Evolutionary conservation across 129 eudicot genomes (phyloP).

Genomic region (Tanacetum coccineum): DNA sequence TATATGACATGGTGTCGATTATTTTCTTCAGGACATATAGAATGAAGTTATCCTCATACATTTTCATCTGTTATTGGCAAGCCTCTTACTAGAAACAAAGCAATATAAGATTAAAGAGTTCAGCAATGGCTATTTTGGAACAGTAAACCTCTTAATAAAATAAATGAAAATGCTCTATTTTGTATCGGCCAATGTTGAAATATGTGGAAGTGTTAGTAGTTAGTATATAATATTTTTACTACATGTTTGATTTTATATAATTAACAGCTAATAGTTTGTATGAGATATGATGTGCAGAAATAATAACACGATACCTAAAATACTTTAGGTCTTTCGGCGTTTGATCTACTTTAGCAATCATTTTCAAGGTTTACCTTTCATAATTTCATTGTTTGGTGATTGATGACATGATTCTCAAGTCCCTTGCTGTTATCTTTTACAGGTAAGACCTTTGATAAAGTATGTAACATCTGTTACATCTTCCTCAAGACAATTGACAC

Average conservation of each 20-base stretch:
- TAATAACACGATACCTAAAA: neutral
- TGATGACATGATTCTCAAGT: slow-evolving; percentile 5
- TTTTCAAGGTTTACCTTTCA: neutral
- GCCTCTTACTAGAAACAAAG: neutral
- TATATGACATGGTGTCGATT: too few species aligned
- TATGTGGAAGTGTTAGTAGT: neutral
- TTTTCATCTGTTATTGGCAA: too few species aligned
- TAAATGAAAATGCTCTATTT: neutral
- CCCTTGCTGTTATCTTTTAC: neutral
- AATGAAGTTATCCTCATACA: too few species aligned
- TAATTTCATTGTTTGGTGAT: neutral
- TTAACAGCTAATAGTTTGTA: neutral
- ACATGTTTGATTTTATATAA: neutral
- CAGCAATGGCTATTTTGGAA: neutral
- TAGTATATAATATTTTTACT: neutral
- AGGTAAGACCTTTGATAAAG: slow-evolving; percentile 12
- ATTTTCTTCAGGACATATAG: too few species aligned
- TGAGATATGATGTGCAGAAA: neutral
- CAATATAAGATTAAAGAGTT: slow-evolving; percentile 1
- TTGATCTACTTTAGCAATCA: neutral
- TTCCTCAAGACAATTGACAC: neutral
- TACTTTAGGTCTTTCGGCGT: neutral
- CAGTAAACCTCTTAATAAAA: neutral
- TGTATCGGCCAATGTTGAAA: neutral
- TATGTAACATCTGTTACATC: slow-evolving; percentile 12